Base-by-base conservation (phyloP, 1,284 basidiomycete species). In the Cutaneotrichosporon daszewskae region DNA sequence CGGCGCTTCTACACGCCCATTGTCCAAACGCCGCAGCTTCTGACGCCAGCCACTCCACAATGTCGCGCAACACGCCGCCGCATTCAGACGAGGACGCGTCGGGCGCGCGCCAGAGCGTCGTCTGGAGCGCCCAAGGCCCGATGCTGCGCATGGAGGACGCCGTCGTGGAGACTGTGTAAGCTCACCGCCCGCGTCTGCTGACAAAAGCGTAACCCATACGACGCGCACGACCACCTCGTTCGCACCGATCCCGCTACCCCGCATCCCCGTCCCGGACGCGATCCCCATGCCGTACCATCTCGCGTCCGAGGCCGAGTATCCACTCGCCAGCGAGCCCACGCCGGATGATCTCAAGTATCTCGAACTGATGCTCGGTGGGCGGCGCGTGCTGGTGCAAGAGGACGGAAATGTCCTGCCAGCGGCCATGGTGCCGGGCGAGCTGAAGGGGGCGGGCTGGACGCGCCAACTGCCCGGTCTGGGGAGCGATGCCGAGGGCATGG, bases 91-190 rank as follows among this genome's bases (percentile, higher is more conserved):
- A n/a, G n/a, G n/a, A n/a, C n/a, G n/a, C n/a, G n/a, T n/a, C n/a
- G n/a, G n/a, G n/a, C n/a, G n/a, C n/a, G n/a, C n/a, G n/a, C n/a
- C n/a, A n/a, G n/a, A n/a, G n/a, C n/a, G 8, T 52, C 7, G 34
- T 48, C 11, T 45, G 42, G 48, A 54, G 48, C 18, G 45, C 37
- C 14, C 34, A 42, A 7, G 55, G 53, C 8, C 59, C 63, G 0
- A 49, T 62, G 24, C 52, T 69, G 25, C 49, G 57, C 28, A 60
- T 69, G 53, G 60, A 68, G 37, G 59, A 64, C 53, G 68, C 62
- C 5, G 56, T 69, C 4, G 65, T 66, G 2, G 66, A 69, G 55
- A 67, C 65, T 23, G 62, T 66, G 67, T 69, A 47, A 53, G 67
- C 53, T 13, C 6, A 4, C 28, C 13, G 16, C 26, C 3, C n/a